These are phyloP conservation scores for Pyricularia grisea DNA, from an alignment of 2,329 filamentous ascomycete genomes.

Conservation along the genomic window DNA sequence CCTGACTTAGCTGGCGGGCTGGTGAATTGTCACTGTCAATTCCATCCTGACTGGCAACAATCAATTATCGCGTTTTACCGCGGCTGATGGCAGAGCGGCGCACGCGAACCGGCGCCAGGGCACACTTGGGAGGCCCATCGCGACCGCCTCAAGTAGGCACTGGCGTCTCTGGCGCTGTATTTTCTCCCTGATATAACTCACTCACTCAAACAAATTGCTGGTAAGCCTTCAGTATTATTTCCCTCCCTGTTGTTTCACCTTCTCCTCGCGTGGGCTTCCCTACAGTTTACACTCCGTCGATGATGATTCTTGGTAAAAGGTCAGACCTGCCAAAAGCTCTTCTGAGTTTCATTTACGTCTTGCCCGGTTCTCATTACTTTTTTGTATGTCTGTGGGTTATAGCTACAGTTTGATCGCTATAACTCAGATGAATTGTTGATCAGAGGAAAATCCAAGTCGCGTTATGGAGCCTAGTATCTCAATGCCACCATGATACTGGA, in stretches of 20 bases:
- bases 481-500: slow-evolving; percentile 32
- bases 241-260: not conserved
- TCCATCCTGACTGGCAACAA: not conserved
- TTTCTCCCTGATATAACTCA: not conserved
- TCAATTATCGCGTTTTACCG: not conserved
- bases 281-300: slow-evolving; percentile 18
- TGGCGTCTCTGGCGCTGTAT: not conserved
- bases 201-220: not conserved
- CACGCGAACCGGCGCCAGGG: not conserved
- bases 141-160: not conserved
- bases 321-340: slow-evolving; percentile 27
- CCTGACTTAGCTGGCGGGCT: not conserved
- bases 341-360: slow-evolving; percentile 24
- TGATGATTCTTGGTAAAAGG: slow-evolving; percentile 41
- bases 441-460: slow-evolving; percentile 26
- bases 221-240: not conserved
- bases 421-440: not conserved
- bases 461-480: slow-evolving; percentile 43
- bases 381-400: slow-evolving; percentile 7
- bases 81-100: not conserved
- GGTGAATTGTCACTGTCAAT: not conserved
- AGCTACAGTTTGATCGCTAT: not conserved
- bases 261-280: not conserved
- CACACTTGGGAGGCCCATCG: not conserved
- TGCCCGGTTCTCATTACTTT: slow-evolving; percentile 13